Evolutionary conservation across 768 basidiomycete species (phyloP).

Genomic region (Hygrophoropsis aurantiaca): DNA sequence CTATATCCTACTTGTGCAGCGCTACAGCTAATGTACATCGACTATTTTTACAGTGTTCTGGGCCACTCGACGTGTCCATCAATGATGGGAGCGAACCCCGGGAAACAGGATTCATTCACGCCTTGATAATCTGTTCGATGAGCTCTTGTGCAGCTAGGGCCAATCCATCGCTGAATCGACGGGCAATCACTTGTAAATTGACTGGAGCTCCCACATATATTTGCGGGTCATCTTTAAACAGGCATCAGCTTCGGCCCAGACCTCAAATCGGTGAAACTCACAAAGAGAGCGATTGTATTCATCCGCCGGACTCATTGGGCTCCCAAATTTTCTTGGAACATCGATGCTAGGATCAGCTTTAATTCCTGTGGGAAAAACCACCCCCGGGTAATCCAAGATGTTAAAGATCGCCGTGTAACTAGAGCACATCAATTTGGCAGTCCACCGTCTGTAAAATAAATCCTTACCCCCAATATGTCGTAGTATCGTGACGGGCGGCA

Average conservation of each 20-base stretch:
- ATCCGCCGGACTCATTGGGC: slow-evolving; percentile 18
- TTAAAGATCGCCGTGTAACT: slow-evolving; percentile 37
- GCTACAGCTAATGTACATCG: slow-evolving; percentile 1
- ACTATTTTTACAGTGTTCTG: slow-evolving; percentile 2
- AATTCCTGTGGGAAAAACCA: slow-evolving; percentile 37
- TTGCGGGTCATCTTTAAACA: slow-evolving; percentile 17
- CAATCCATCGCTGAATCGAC: slow-evolving; percentile 25
- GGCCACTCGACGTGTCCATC: neutral
- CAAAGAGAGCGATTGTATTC: slow-evolving; percentile 15
- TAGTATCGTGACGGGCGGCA: slow-evolving; percentile 34
- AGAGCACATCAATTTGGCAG: slow-evolving; percentile 37
- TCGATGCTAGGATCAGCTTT: slow-evolving; percentile 24
- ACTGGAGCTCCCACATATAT: slow-evolving; percentile 16
- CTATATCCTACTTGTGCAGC: neutral
- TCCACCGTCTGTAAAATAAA: slow-evolving; percentile 28
- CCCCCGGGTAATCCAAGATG: slow-evolving; percentile 37
- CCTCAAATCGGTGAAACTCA: slow-evolving; percentile 6
- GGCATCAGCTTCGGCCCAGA: slow-evolving; percentile 8
- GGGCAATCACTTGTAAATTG: slow-evolving; percentile 20
- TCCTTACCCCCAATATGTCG: slow-evolving; percentile 36
- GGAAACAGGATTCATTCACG: neutral
- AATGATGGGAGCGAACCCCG: neutral
- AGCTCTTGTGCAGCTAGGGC: slow-evolving; percentile 22
- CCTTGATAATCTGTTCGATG: slow-evolving; percentile 23
- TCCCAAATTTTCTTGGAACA: slow-evolving; percentile 5